phyloP scores from a whole-genome alignment of 495 filamentous ascomycete species.

The Friedmanniomyces simplex region DNA sequence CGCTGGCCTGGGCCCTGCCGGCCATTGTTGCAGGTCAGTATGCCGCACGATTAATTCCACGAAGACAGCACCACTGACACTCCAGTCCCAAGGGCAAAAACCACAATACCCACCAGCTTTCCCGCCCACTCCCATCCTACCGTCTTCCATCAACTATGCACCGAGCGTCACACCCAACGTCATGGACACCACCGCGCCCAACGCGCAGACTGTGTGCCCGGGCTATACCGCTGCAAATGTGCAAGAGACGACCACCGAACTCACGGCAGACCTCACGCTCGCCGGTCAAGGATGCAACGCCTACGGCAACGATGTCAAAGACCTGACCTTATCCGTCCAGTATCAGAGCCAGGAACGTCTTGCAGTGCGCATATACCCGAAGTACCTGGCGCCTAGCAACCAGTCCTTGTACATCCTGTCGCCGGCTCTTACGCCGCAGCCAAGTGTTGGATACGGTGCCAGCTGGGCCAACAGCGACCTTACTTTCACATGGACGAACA shows the following conservation, averaged over 20 bases:
- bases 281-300: constrained; percentile 12
- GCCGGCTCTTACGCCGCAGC: constrained; percentile 2
- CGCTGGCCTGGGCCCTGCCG: neutral
- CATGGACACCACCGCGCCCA: constrained; percentile 12
- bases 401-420: constrained; percentile 17
- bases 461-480: constrained; percentile 14
- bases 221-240: constrained; percentile 16
- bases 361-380: constrained; percentile 17
- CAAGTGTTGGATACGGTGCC: constrained; percentile 4
- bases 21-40: neutral
- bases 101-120: constrained; percentile 12
- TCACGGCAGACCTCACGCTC: constrained; percentile 13
- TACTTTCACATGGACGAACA: constrained; percentile 17
- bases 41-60: neutral
- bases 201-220: constrained; percentile 13
- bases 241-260: neutral
- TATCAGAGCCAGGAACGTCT: constrained; percentile 19
- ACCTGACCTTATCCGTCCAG: constrained; percentile 11
- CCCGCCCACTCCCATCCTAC: constrained; percentile 11
- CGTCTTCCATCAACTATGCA: constrained; percentile 16
- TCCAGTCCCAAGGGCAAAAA: constrained; percentile 1
- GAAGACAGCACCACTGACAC: neutral
- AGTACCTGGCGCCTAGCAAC: constrained; percentile 17
- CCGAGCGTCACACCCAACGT: constrained; percentile 18
- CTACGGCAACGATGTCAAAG: constrained; percentile 11